Base-by-base conservation (phyloP, 2,329 filamentous ascomycete species). In the Nothomitra cinnamomea region DNA sequence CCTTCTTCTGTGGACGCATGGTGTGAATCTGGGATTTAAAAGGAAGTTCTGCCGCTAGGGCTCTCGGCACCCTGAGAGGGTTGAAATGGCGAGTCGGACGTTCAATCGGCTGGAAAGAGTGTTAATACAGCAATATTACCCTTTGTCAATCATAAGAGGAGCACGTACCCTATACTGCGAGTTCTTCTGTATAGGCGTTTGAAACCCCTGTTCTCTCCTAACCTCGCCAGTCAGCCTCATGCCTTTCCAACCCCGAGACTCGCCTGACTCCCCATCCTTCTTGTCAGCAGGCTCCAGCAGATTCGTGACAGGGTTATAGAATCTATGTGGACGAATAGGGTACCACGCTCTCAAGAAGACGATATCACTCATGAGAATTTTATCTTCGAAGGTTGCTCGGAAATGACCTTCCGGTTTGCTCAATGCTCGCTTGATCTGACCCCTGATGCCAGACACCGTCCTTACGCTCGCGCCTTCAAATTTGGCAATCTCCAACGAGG, bases 261-360 rank as follows among this genome's bases (percentile, higher is more conserved):
- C 59, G 24, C 68, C 69, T 43, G 65, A 64, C 24, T 61, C 58
- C 15, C 61, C 60, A 13, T 58, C 56, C 22, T 52, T 55, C 1
- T 59, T 49, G 15, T 65, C 65, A 13, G 69, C 64, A 3, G 68
- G 61, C 57, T 85, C 87, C 56, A 96, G 76, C 40, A 96, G 78
- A 68, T 98, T 95, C 56, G 87, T 92, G 53, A 94, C 89, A 1
- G 88, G 86, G 68, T 96, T 95, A 74, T 95, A 95, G 77, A 95
- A 98, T 55, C 89, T 83, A 67, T 88, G 88, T 1, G 92, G 92
- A 63, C 88, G 88, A 67, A 98, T 82, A 8, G 92, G 87, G 68
- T 94, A 96, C 94, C 94, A 98, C 1, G 92, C 90, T 50, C 92
- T 80, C 40, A 98, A 71, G 73, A 98, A 96, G 57, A 96, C 85